Percentiles rank a stretch among this genome's conserved stretches.
Evolutionary conservation across 2,329 filamentous ascomycete genomes (phyloP).

Genomic region (Colletotrichum liaoningense): DNA sequence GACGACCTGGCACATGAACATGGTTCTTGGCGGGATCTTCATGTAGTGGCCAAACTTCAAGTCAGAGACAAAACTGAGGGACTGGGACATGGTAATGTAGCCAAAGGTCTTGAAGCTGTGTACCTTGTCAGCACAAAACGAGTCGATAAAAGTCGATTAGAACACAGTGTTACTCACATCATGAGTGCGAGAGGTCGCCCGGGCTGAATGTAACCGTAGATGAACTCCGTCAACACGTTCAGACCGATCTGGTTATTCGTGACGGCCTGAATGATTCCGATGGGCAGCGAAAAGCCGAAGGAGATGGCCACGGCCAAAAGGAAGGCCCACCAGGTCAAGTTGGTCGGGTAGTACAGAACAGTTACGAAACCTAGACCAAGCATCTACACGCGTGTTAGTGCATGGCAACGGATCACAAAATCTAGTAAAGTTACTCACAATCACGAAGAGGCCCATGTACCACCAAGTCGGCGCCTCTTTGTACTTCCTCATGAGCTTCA

Average conservation of each 20-base stretch:
- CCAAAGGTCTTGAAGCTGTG: constrained; percentile 71
- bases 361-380: constrained; percentile 65
- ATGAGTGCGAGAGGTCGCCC: constrained; percentile 79
- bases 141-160: neutral
- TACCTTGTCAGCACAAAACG: constrained; percentile 32
- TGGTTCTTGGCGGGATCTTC: constrained; percentile 74
- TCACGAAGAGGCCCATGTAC: constrained; percentile 68
- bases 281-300: constrained; percentile 72
- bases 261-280: constrained; percentile 76
- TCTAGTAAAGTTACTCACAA: constrained; percentile 52
- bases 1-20: constrained; percentile 74
- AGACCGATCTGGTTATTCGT: constrained; percentile 79
- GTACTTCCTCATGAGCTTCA: constrained; percentile 73
- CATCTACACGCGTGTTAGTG: constrained; percentile 53
- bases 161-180: constrained; percentile 60
- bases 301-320: constrained; percentile 74
- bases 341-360: constrained; percentile 71
- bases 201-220: constrained; percentile 81
- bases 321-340: constrained; percentile 79
- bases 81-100: constrained; percentile 73
- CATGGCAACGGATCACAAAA: no score
- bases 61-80: constrained; percentile 72
- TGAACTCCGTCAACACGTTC: constrained; percentile 80
- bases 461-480: constrained; percentile 73
- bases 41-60: constrained; percentile 81